These are phyloP conservation scores for Claviceps lovelessii DNA, from an alignment of 2,329 filamentous ascomycete species.

Conservation along the genomic window DNA sequence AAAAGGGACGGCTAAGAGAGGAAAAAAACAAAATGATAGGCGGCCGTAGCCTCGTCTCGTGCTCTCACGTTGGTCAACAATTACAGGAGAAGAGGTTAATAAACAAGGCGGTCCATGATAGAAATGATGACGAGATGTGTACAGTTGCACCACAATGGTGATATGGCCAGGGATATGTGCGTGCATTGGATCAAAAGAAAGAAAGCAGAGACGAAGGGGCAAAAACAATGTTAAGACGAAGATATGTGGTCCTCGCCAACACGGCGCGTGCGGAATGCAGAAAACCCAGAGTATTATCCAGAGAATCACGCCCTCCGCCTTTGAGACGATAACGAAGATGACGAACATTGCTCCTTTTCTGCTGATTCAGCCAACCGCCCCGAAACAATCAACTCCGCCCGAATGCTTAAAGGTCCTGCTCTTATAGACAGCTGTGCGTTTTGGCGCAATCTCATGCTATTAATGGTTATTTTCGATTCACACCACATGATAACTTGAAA, in stretches of 20 bases:
- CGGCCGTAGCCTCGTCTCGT: neutral
- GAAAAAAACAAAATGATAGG: neutral
- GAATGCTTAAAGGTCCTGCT: conserved; percentile 18
- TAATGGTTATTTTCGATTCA: conserved; percentile 6
- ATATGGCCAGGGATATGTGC: neutral
- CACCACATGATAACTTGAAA: neutral
- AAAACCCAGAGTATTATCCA: neutral
- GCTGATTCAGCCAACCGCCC: conserved; percentile 13
- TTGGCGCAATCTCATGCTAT: neutral
- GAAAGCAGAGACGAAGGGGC: neutral
- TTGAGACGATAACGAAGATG: neutral
- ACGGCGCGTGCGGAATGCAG: neutral
- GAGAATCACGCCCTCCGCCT: neutral
- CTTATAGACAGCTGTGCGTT: conserved; percentile 9
- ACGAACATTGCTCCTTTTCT: conserved; percentile 8
- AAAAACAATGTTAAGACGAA: neutral
- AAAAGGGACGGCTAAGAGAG: neutral
- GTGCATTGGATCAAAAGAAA: neutral
- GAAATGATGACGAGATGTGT: neutral
- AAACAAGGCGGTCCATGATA: neutral
- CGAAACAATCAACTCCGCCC: conserved; percentile 18
- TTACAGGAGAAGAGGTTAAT: neutral
- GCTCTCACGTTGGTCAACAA: neutral
- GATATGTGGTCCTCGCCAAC: neutral
- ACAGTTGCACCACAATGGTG: neutral